Conservation (phyloP, 805 yeast genomes). For the Geotrichum ghanense region DNA sequence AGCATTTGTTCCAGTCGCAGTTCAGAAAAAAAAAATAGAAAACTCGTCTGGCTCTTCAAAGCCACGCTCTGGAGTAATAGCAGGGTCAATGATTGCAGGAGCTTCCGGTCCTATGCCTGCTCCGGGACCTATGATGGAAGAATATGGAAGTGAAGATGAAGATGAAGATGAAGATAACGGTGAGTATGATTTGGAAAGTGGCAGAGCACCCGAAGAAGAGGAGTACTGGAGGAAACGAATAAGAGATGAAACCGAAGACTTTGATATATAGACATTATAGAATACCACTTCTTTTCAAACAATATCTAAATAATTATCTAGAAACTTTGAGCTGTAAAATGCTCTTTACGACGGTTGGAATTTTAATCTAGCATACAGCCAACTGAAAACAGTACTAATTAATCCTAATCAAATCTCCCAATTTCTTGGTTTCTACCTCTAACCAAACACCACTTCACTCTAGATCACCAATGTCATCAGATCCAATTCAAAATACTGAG, state of each 20-base stretch:
- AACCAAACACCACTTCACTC: neutral
- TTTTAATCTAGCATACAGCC: no score
- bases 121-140: no score
- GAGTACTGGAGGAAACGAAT: neutral
- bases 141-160: no score
- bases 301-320: no score
- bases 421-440: no score
- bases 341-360: no score
- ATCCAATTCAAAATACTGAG: neutral
- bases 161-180: neutral
- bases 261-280: neutral
- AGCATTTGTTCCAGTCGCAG: constrained; percentile 14
- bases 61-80: no score
- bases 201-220: neutral
- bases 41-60: no score
- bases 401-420: no score
- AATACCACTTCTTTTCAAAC: neutral
- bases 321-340: neutral
- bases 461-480: neutral
- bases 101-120: no score
- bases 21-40: constrained; percentile 8
- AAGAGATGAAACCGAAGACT: neutral
- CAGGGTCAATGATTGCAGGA: no score
- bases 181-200: neutral
- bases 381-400: no score